phyloP scores from a whole-genome alignment of 2,329 filamentous ascomycete genomes.

The Xylaria sp. region DNA sequence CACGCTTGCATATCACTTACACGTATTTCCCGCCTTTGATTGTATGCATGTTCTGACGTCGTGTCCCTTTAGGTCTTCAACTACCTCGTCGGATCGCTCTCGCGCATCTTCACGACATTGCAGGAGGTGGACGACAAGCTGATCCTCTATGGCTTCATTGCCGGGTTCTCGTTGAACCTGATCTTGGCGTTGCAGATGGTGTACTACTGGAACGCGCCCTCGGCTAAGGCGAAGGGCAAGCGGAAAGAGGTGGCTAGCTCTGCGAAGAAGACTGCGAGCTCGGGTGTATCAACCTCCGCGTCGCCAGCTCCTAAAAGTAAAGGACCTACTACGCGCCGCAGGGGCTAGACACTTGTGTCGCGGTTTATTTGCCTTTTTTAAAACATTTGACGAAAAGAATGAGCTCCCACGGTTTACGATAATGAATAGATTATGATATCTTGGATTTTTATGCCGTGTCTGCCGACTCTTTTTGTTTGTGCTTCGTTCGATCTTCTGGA shows the following conservation, averaged over 20 bases:
- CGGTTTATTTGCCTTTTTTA: not conserved
- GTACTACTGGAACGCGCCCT: constrained; percentile 85
- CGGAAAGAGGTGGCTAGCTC: constrained; percentile 33
- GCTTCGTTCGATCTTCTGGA: not conserved
- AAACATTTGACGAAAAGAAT: not conserved
- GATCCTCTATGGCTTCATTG: constrained; percentile 90
- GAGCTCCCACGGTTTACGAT: not conserved
- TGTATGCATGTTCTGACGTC: constrained; percentile 7
- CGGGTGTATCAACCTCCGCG: constrained; percentile 28
- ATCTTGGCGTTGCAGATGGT: constrained; percentile 86
- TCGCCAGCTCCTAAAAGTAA: constrained; percentile 34
- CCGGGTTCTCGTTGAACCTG: constrained; percentile 83
- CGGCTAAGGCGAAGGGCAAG: constrained; percentile 39
- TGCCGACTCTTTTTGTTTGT: not conserved
- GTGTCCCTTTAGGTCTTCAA: constrained; percentile 73
- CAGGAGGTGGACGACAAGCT: constrained; percentile 96
- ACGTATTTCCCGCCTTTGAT: not conserved
- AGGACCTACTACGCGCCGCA: constrained; percentile 39
- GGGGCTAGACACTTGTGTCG: constrained; percentile 29
- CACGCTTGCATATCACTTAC: not conserved
- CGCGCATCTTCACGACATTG: constrained; percentile 93
- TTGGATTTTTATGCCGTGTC: not conserved
- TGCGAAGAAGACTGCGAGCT: constrained; percentile 21
- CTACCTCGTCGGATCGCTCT: constrained; percentile 87
- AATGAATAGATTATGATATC: not conserved